These are phyloP conservation scores for Sphenostylis stenocarpa DNA, from an alignment of 306 rosid species.

Conservation along the genomic window DNA sequence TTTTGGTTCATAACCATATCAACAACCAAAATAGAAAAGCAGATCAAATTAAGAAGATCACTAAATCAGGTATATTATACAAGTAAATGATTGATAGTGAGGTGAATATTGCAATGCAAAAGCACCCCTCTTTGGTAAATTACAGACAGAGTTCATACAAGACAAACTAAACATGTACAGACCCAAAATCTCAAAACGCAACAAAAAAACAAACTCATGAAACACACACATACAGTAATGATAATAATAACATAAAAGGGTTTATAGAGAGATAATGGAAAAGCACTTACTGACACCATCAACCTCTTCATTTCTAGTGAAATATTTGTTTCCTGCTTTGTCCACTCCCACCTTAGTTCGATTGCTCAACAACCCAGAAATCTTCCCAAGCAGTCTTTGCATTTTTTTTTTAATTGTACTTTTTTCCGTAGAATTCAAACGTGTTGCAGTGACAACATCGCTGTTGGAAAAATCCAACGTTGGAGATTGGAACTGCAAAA, in stretches of 20 bases:
- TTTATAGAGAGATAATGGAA: constrained; percentile 14
- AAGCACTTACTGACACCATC: constrained; percentile 77
- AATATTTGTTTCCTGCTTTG: constrained; percentile 78
- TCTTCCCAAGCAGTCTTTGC: constrained; percentile 66
- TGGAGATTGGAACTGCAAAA: constrained; percentile 10
- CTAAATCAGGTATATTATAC: not conserved
- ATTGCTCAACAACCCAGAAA: constrained; percentile 53
- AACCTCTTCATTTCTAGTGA: constrained; percentile 59
- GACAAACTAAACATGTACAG: not conserved
- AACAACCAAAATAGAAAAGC: too few species aligned
- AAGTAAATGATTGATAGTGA: not conserved
- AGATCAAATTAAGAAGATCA: not conserved
- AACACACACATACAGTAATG: not conserved
- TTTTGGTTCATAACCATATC: not conserved
- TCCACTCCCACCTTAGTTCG: constrained; percentile 64
- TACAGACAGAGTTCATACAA: not conserved
- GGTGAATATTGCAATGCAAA: constrained; percentile 26
- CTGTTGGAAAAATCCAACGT: constrained; percentile 18
- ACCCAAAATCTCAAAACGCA: constrained; percentile 17
- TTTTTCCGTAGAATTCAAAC: constrained; percentile 3
- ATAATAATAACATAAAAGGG: not conserved
- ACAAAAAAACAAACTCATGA: not conserved
- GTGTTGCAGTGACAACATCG: constrained; percentile 3
- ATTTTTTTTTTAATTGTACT: constrained; percentile 29
- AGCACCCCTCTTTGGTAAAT: not conserved